phyloP scores from a whole-genome alignment of 1,139 yeast genomes.

The Hansenula sp. region DNA sequence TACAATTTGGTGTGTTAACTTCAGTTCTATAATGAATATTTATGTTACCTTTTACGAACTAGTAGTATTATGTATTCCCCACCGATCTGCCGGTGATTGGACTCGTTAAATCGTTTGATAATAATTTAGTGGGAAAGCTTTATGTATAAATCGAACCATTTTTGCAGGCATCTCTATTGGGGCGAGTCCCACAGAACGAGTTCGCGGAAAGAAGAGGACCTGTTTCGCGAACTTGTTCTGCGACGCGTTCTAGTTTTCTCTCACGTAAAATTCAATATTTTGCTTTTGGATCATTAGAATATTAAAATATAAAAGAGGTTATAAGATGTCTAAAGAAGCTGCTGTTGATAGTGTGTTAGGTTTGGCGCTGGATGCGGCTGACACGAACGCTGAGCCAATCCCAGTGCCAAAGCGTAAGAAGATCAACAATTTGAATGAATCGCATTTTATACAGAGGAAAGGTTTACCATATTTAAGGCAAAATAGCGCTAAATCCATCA shows the following conservation, averaged over 20 bases:
- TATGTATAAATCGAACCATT: not conserved
- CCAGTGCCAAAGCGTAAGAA: not conserved
- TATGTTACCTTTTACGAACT: no score
- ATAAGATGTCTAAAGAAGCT: not conserved
- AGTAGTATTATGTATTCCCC: no score
- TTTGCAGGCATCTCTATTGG: not conserved
- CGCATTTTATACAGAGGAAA: constrained; percentile 40
- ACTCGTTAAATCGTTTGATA: not conserved
- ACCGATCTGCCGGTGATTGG: no score
- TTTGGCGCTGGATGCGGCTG: not conserved
- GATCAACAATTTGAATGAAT: constrained; percentile 41
- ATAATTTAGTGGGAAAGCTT: not conserved
- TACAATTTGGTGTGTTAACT: no score
- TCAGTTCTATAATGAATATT: no score
- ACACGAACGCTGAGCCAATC: not conserved
- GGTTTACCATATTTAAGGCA: constrained; percentile 47
- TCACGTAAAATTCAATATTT: no score
- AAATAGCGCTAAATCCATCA: constrained; percentile 36
- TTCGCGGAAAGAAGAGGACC: not conserved
- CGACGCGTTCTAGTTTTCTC: not conserved
- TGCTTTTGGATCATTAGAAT: no score
- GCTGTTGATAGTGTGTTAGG: not conserved
- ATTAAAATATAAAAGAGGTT: not conserved
- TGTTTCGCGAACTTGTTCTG: no score
- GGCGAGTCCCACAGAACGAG: not conserved